Evolutionary conservation across 2,329 filamentous ascomycete species (phyloP), one percentile per base, ranked within the genome.

Genomic region (Colletotrichum salicis): DNA sequence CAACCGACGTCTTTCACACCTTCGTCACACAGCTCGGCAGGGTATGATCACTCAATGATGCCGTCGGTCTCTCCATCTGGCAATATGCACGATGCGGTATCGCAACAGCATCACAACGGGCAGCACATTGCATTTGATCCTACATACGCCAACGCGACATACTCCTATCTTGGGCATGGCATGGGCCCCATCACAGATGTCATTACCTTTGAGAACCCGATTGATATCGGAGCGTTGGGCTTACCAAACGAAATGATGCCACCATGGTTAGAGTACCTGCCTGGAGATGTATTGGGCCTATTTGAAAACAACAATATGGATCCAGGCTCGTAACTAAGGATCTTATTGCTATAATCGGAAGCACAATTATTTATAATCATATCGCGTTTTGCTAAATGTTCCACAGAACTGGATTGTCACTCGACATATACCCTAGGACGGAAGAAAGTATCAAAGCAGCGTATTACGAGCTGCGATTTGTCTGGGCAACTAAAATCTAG

Each of bases 131-230:
- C 51, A 54, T 73, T 65, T 22, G 70, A 73, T 7, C 62, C 66
- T 2, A 59, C 60, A 1, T 70, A 55, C 5, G 56, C 67, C 48
- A 58, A 69, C 15, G 70, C 45, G 1, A 70, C 64, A 15, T 75
- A 70, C 41, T 73, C 70, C 8, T 76, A 77, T 6, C 75, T 80
- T 1, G 76, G 76, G 5, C 67, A 74, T 55, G 75, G 74, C 15
- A 74, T 76, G 48, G 71, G 78, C 62, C 24, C 76, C 70, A 29
- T 78, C 65, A 82, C 84, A 72, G 83, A 87, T 58, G 82, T 83
- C 74, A 92, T 95, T 82, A 91, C 93, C 73, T 93, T 95, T 74
- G 90, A 94, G 78, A 92, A 90, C 71, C 92, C 94, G 74, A 90
- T 96, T 41, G 92, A 95, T 74, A 92, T 95, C 85, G 89, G 88